Conservation (phyloP, 1,139 yeast genomes). For the Geotrichum phurueaensis region DNA sequence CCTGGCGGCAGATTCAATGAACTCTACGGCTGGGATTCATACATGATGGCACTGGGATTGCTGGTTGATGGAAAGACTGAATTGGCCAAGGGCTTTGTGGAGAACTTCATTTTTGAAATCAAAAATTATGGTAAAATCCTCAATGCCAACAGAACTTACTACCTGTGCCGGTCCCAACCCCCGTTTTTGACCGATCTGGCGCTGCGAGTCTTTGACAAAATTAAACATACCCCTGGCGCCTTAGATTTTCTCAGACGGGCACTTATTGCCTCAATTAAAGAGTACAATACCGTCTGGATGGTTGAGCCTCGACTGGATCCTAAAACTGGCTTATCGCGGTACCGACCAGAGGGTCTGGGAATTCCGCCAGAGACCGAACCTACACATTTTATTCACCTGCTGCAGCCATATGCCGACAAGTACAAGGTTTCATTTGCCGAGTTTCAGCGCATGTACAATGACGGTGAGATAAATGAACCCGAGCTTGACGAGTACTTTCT, state of each 20-base stretch:
- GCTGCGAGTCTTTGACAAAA: slow-evolving; percentile 57
- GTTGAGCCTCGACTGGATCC: slow-evolving; percentile 66
- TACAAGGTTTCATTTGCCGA: slow-evolving; percentile 57
- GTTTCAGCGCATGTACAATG: slow-evolving; percentile 65
- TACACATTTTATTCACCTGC: slow-evolving; percentile 71
- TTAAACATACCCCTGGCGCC: slow-evolving; percentile 41
- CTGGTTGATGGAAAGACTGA: slow-evolving; percentile 59
- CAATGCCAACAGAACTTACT: slow-evolving; percentile 91
- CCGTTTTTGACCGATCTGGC: slow-evolving; percentile 98
- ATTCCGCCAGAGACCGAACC: slow-evolving; percentile 96
- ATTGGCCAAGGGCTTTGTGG: slow-evolving; percentile 86
- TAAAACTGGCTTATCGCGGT: slow-evolving; percentile 79
- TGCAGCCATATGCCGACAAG: slow-evolving; percentile 64
- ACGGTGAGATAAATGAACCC: slow-evolving; percentile 62
- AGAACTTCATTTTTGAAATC: slow-evolving; percentile 86
- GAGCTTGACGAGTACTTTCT: slow-evolving; percentile 78
- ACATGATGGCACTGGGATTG: slow-evolving; percentile 83
- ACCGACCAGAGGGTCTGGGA: slow-evolving; percentile 84
- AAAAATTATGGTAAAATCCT: slow-evolving; percentile 85
- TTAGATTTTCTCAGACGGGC: slow-evolving; percentile 60
- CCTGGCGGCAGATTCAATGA: slow-evolving; percentile 98
- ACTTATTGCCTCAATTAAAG: slow-evolving; percentile 74
- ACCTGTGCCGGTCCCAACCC: slow-evolving; percentile 89
- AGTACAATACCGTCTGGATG: slow-evolving; percentile 78
- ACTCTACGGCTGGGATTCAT: slow-evolving; percentile 97